Evolutionary conservation across 352 stramenopile species (phyloP), one percentile per base, ranked within the genome.

Genomic region (Globisporangium middletonii): DNA sequence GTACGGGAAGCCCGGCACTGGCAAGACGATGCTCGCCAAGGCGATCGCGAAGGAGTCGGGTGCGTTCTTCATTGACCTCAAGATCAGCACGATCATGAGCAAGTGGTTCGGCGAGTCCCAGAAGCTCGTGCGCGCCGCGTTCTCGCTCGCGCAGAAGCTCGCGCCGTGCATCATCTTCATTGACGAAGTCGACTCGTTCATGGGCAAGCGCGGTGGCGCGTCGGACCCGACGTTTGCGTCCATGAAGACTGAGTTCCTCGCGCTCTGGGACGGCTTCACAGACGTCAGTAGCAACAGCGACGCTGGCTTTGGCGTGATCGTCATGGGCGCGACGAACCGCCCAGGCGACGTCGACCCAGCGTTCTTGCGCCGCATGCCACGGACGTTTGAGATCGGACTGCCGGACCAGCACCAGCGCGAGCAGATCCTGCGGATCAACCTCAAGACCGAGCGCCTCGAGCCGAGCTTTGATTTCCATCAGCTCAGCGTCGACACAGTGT

Each of bases 101-200:
- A 95, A 95, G 67, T 95, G 85, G 85, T 95, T 95, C 62, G 85
- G 85, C 43, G 85, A 95, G 63, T 97, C 83, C 30, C 74, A 98
- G 69, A 98, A 98, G 76, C 75, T 98, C 23, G 92, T 98, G 53
- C 82, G 88, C 41, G 93, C 93, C 0, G 92, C 88, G 19, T 98
- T 98, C 71, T 91, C 81, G 48, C 72, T 99, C 33, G 95, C 95
- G 16, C 72, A 83, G 43, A 99, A 99, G 73, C 77, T 99, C 44
- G 83, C 91, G 46, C 97, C 97, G 2, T 97, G 88, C 63, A 97
- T 99, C 65, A 97, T 99, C 55, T 99, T 99, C 66, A 98, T 99
- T 51, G 97, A 99, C 69, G 97, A 99, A 67, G 87, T 99, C 16
- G 89, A 97, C 64, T 94, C 84, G 50, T 96, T 96, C 72, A 94